Evolutionary conservation across 148 eudicot species (phyloP), one percentile per base, ranked within the genome.

Genomic region (Suaeda aralocaspica): DNA sequence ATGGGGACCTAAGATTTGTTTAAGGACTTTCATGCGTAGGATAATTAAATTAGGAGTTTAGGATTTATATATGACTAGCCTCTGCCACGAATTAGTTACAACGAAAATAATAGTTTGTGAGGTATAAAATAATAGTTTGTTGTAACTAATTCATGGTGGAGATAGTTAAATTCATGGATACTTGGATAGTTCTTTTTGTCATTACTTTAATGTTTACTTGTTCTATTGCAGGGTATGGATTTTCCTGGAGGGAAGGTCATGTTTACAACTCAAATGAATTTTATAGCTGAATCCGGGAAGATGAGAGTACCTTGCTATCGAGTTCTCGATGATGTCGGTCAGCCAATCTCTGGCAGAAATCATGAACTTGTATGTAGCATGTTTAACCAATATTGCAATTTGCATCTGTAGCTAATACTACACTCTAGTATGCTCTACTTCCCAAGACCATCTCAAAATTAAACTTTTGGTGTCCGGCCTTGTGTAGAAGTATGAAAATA

Each of bases 201-300:
- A n/a, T n/a, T n/a, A n/a, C n/a, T n/a, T n/a, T n/a, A n/a, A n/a
- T n/a, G n/a, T n/a, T n/a, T n/a, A n/a, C n/a, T n/a, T n/a, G n/a
- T n/a, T n/a, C n/a, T n/a, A n/a, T n/a, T 31, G 36, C 78, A 93
- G 92, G 86, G 71, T 26, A 66, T 84, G 78, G 83, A 91, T 72
- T 91, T 85, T 74, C 96, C 91, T 16, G 97, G 95, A 39, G 98
- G 98, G 56, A 82, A 51, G 39, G 87, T 89, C n/a, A 81, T 64
- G 75, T 87, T 85, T 66, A 88, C 92, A 41, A 75, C 89, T 2
- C 73, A 88, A 31, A 69, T 93, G 89, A 78, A 62, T 55, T 93
- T 93, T 74, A 74, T 79, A 36, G 66, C 85, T 2, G 88, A 84
- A 42, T 34, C 65, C 45, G 42, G 77, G 9, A 82, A 74, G 31